Evolutionary conservation across 2,329 filamentous ascomycete genomes (phyloP).

Genomic region (Diatrype stigma): DNA sequence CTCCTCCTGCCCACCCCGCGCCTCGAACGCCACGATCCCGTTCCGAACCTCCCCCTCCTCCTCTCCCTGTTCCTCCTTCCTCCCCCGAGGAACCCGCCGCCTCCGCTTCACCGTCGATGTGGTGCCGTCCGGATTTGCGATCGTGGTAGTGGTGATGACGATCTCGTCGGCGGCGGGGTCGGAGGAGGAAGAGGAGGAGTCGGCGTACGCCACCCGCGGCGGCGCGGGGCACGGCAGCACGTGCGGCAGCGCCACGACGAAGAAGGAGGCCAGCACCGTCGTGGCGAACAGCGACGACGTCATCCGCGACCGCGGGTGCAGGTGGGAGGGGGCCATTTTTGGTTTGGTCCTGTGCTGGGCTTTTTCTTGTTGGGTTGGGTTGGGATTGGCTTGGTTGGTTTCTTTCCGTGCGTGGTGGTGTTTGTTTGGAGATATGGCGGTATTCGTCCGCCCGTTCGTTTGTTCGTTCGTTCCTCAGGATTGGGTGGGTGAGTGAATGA

Average conservation of each 20-base stretch:
- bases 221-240: constrained; percentile 87
- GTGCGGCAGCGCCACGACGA: constrained; percentile 89
- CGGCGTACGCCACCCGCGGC: constrained; percentile 69
- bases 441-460: no score
- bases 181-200: constrained; percentile 36
- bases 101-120: constrained; percentile 19
- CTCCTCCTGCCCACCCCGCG: constrained; percentile 28
- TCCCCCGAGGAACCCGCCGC: constrained; percentile 29
- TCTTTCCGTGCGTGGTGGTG: no score
- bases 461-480: no score
- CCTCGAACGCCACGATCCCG: constrained; percentile 45
- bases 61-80: constrained; percentile 41
- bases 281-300: constrained; percentile 93
- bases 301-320: constrained; percentile 89
- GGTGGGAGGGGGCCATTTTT: constrained; percentile 36
- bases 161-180: constrained; percentile 31
- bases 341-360: constrained; percentile 73
- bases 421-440: no score
- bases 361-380: background rate
- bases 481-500: background rate
- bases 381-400: background rate
- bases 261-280: constrained; percentile 84
- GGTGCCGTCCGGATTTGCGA: constrained; percentile 21
- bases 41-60: constrained; percentile 37
- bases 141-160: constrained; percentile 28